A percentile compares a stretch with the other conserved stretches of the same genome.
Evolutionary conservation across 1,284 basidiomycete genomes (phyloP).

Genomic region (Blastosporella zonata): DNA sequence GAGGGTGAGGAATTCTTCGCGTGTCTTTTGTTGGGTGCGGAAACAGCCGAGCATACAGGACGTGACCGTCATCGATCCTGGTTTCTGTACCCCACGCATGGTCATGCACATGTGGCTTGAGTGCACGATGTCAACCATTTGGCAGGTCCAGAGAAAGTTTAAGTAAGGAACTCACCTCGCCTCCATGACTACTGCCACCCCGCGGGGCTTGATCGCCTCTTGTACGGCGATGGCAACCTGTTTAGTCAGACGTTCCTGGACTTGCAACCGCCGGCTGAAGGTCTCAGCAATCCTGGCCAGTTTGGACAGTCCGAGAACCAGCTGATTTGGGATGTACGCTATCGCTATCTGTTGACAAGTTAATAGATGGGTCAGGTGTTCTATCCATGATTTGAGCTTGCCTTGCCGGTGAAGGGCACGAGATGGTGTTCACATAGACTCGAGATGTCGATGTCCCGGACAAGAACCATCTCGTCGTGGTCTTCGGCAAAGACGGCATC

Average conservation of each 20-base stretch:
- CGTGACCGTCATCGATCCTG: slow-evolving; percentile 92
- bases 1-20: slow-evolving; percentile 89
- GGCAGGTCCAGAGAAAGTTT: slow-evolving; percentile 19
- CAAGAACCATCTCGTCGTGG: slow-evolving; percentile 99
- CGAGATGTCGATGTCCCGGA: slow-evolving; percentile 96
- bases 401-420: slow-evolving; percentile 98
- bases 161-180: slow-evolving; percentile 70
- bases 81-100: slow-evolving; percentile 99
- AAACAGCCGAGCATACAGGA: slow-evolving; percentile 99
- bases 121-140: slow-evolving; percentile 11
- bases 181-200: slow-evolving; percentile 99
- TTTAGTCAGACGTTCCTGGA: slow-evolving; percentile 97
- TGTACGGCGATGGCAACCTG: slow-evolving; percentile 97
- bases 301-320: slow-evolving; percentile 96
- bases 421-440: slow-evolving; percentile 98
- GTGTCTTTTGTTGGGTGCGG: slow-evolving; percentile 94
- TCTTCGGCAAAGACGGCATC: slow-evolving; percentile 99
- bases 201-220: slow-evolving; percentile 94
- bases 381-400: slow-evolving; percentile 33
- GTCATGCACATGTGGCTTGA: slow-evolving; percentile 98
- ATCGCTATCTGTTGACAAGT: slow-evolving; percentile 52
- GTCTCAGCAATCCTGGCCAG: slow-evolving; percentile 97
- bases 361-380: slow-evolving; percentile 14
- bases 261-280: slow-evolving; percentile 92
- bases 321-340: slow-evolving; percentile 95